Percentiles rank a stretch among this genome's conserved stretches.
Evolutionary conservation across 352 stramenopile species (phyloP).

Genomic region (Globisporangium spiculum): DNA sequence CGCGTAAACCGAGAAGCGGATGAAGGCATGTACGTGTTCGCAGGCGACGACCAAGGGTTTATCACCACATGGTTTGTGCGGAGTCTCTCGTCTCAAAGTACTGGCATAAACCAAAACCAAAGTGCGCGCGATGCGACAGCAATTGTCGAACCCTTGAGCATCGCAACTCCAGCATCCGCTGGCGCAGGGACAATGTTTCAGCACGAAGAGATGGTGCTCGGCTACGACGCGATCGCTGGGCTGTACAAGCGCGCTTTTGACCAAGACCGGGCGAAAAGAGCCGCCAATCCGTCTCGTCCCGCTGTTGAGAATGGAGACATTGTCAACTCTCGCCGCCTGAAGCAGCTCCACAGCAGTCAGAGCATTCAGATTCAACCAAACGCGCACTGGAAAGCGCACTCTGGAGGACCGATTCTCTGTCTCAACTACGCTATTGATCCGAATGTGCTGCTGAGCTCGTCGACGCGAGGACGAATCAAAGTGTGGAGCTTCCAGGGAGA

Average conservation of each 20-base stretch:
- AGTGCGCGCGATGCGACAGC: not conserved
- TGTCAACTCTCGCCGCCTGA: not conserved
- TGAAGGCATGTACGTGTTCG: constrained; percentile 36
- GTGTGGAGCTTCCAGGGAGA: constrained; percentile 48
- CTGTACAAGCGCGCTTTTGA: constrained; percentile 40
- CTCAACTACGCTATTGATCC: constrained; percentile 38
- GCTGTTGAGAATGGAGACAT: not conserved
- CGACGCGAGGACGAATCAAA: constrained; percentile 51
- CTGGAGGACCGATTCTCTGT: constrained; percentile 27
- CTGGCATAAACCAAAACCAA: not conserved
- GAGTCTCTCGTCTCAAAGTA: not conserved
- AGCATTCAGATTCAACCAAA: constrained; percentile 8
- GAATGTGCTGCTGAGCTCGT: constrained; percentile 46
- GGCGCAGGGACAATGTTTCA: constrained; percentile 29
- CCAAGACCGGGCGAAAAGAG: not conserved
- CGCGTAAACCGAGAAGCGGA: constrained; percentile 22
- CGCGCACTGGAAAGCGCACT: constrained; percentile 50
- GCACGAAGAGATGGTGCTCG: constrained; percentile 54
- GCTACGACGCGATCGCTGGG: constrained; percentile 46
- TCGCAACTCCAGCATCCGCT: not conserved
- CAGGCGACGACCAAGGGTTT: constrained; percentile 41
- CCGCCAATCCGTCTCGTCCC: not conserved
- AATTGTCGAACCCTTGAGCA: not conserved
- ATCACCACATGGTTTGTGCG: constrained; percentile 39
- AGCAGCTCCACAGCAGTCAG: not conserved